Evolutionary conservation across 78 protist species (phyloP).

Genomic region (Planoprotostelium fungivorum): DNA sequence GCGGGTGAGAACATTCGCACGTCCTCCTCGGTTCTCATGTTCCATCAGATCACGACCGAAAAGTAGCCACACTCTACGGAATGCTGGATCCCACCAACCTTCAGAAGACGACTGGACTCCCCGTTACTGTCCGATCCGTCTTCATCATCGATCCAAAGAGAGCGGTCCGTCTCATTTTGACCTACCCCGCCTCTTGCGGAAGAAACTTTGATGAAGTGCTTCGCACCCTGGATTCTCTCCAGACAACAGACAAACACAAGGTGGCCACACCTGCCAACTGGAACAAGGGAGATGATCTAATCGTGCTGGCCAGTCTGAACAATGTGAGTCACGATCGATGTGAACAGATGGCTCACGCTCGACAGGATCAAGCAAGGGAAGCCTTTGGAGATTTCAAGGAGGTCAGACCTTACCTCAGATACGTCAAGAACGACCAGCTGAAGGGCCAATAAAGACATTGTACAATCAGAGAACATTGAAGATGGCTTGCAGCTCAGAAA

Average conservation of each 20-base stretch:
- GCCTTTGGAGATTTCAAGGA: neutral
- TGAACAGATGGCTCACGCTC: neutral
- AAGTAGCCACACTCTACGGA: slow-evolving; percentile 64
- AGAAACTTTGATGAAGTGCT: slow-evolving; percentile 55
- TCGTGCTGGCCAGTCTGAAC: neutral
- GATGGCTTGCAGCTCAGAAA: no score
- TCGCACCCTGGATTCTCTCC: slow-evolving; percentile 75
- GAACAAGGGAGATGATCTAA: slow-evolving; percentile 55
- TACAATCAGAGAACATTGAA: no score
- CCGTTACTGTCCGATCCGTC: slow-evolving; percentile 57
- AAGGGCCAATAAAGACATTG: no score
- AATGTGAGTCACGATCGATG: neutral
- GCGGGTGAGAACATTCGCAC: slow-evolving; percentile 25
- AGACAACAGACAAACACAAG: slow-evolving; percentile 63
- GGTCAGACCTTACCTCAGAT: slow-evolving; percentile 27
- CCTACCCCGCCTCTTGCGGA: slow-evolving; percentile 72
- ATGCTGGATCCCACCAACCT: slow-evolving; percentile 62
- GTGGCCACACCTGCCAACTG: slow-evolving; percentile 82
- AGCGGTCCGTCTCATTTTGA: slow-evolving; percentile 53
- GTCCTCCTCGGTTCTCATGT: neutral
- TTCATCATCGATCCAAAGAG: slow-evolving; percentile 63
- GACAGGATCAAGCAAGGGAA: neutral
- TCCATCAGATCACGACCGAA: slow-evolving; percentile 26
- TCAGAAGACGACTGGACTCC: neutral
- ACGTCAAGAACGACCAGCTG: neutral